These are phyloP conservation scores for Globisporangium camurandrum DNA, from an alignment of 352 stramenopile species.

Conservation along the genomic window DNA sequence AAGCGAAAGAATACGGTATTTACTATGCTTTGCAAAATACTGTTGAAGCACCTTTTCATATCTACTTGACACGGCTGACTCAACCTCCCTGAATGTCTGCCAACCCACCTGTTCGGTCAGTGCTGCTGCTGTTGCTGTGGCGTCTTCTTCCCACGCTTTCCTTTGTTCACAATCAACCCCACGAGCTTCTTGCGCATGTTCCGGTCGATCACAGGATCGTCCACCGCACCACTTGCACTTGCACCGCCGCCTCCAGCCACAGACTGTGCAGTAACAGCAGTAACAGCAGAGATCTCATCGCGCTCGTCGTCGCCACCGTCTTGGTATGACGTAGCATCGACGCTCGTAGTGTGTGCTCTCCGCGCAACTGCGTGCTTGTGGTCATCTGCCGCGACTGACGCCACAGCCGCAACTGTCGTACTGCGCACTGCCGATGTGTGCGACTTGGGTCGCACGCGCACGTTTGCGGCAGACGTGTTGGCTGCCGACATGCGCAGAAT, in stretches of 20 bases:
- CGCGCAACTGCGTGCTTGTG: slow-evolving; percentile 13
- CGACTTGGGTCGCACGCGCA: slow-evolving; percentile 72
- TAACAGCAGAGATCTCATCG: background rate
- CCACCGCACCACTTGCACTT: slow-evolving; percentile 7
- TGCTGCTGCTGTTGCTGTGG: slow-evolving; percentile 13
- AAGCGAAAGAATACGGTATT: too few relatives aligned
- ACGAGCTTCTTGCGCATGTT: slow-evolving; percentile 81
- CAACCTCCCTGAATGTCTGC: too few relatives aligned
- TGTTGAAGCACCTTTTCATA: too few relatives aligned
- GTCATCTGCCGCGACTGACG: slow-evolving; percentile 15
- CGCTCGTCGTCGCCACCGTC: slow-evolving; percentile 23
- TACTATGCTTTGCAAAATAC: too few relatives aligned
- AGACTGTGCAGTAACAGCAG: background rate
- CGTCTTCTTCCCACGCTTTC: slow-evolving; percentile 61
- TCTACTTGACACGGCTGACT: too few relatives aligned
- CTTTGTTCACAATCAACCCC: slow-evolving; percentile 69
- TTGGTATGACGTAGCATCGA: slow-evolving; percentile 3
- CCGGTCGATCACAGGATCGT: slow-evolving; percentile 69
- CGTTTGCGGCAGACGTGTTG: slow-evolving; percentile 55
- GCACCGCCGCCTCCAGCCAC: background rate
- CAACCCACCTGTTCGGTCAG: too few relatives aligned
- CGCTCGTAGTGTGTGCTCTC: slow-evolving; percentile 11
- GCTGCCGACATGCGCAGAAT: slow-evolving; percentile 76
- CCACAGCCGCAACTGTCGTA: slow-evolving; percentile 16
- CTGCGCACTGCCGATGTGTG: too few relatives aligned